These are phyloP conservation scores for Fusarium armeniacum DNA, from an alignment of 2,329 filamentous ascomycete genomes.

Conservation along the genomic window DNA sequence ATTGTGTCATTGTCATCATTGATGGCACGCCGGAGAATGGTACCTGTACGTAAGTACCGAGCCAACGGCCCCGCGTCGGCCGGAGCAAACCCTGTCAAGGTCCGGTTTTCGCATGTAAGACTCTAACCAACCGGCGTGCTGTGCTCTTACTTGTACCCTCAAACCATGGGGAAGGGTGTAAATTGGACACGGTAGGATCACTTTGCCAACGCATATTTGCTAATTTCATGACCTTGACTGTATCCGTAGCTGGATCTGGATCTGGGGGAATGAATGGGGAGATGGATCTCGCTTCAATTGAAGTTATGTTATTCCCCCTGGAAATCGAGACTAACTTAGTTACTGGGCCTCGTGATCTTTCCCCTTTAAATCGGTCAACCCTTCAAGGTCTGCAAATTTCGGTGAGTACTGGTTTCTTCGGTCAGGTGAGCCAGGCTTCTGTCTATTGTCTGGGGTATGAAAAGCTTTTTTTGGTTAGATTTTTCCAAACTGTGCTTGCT, in stretches of 20 bases:
- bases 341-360: slow-evolving; percentile 43
- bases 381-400: slow-evolving; percentile 45
- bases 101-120: slow-evolving; percentile 24
- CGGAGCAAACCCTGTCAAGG: slow-evolving; percentile 36
- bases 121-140: slow-evolving; percentile 25
- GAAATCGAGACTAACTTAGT: slow-evolving; percentile 33
- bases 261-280: slow-evolving; percentile 40
- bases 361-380: slow-evolving; percentile 36
- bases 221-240: slow-evolving; percentile 40
- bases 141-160: slow-evolving; percentile 30
- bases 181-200: not conserved
- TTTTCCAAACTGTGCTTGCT: slow-evolving; percentile 14
- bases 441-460: slow-evolving; percentile 33
- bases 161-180: slow-evolving; percentile 29
- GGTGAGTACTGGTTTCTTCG: slow-evolving; percentile 41
- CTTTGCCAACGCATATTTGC: slow-evolving; percentile 29
- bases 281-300: slow-evolving; percentile 29
- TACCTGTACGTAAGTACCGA: slow-evolving; percentile 48
- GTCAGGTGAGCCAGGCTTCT: slow-evolving; percentile 44
- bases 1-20: slow-evolving; percentile 52
- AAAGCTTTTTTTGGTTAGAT: slow-evolving; percentile 33
- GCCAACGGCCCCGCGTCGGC: slow-evolving; percentile 46
- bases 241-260: slow-evolving; percentile 42
- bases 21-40: slow-evolving; percentile 40
- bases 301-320: slow-evolving; percentile 34